Evolutionary conservation across 2,329 filamentous ascomycete genomes (phyloP).

Genomic region (Aspergillus uvarum): DNA sequence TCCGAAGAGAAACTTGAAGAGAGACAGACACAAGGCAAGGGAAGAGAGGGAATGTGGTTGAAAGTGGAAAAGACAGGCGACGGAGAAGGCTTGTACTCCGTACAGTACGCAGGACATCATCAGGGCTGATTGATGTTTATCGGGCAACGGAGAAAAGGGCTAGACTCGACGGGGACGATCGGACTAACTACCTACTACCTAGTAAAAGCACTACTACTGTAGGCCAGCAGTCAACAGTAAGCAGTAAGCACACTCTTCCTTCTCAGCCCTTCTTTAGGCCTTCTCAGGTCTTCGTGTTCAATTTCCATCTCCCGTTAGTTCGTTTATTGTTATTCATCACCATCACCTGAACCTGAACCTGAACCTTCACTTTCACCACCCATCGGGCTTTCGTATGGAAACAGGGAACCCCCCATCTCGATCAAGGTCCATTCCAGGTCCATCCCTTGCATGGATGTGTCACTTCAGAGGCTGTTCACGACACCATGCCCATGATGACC

Average conservation of each 20-base stretch:
- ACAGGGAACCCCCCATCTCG: not conserved
- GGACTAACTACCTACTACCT: not conserved
- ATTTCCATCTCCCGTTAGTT: not conserved
- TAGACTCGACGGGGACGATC: not conserved
- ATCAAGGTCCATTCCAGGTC: not conserved
- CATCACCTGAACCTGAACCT: no score
- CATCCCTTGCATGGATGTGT: slow-evolving; percentile 26
- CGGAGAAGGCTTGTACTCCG: no score
- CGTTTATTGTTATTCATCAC: not conserved
- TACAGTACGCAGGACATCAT: no score
- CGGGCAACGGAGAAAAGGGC: not conserved
- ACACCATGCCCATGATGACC: slow-evolving; percentile 10
- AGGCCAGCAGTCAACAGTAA: no score
- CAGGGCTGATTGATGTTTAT: not conserved
- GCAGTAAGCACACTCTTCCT: no score
- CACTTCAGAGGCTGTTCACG: slow-evolving; percentile 21
- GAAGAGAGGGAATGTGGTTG: not conserved
- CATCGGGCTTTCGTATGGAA: not conserved
- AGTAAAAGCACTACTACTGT: no score
- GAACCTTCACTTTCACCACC: no score
- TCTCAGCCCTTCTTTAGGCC: no score
- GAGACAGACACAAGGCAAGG: not conserved
- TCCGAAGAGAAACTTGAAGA: not conserved
- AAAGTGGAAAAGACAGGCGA: not conserved
- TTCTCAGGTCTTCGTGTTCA: not conserved